These are phyloP conservation scores for Poronia punctata DNA, from an alignment of 495 filamentous ascomycete genomes.

Conservation along the genomic window DNA sequence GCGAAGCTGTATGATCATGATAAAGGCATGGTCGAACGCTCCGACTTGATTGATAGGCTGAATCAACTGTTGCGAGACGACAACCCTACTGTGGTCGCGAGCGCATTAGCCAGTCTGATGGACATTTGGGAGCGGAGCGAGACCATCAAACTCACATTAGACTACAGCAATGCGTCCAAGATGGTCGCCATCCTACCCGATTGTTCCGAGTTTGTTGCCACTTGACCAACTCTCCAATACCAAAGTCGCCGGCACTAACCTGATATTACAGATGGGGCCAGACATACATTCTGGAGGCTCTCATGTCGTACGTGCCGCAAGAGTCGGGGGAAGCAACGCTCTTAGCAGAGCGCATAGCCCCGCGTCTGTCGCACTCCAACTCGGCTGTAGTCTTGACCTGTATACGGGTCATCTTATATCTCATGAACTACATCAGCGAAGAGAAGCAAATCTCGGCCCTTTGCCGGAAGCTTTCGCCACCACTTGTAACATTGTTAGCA, in stretches of 20 bases:
- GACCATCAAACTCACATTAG: constrained; percentile 94
- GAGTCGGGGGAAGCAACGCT: constrained; percentile 79
- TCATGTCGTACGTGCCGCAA: constrained; percentile 97
- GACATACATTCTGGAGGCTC: constrained; percentile 94
- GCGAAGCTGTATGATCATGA: constrained; percentile 98
- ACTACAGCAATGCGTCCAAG: constrained; percentile 94
- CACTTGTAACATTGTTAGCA: constrained; percentile 87
- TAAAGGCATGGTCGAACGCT: constrained; percentile 77
- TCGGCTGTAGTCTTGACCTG: constrained; percentile 94
- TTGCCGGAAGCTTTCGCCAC: constrained; percentile 90
- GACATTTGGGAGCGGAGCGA: constrained; percentile 99
- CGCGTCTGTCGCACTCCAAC: constrained; percentile 91
- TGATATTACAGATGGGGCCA: constrained; percentile 81
- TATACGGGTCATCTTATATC: constrained; percentile 90
- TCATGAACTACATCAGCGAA: constrained; percentile 98
- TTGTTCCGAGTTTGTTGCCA: constrained; percentile 80
- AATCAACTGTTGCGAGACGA: constrained; percentile 89
- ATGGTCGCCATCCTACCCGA: constrained; percentile 94
- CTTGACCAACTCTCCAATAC: neutral
- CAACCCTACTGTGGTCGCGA: constrained; percentile 95
- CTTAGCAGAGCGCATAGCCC: constrained; percentile 87
- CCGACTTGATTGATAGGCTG: constrained; percentile 85
- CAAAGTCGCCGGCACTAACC: constrained; percentile 17
- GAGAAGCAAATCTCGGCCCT: constrained; percentile 84
- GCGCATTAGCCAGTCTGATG: constrained; percentile 83